phyloP scores from a whole-genome alignment of 805 yeast genomes.

The Starmerella khaoyaiensis region DNA sequence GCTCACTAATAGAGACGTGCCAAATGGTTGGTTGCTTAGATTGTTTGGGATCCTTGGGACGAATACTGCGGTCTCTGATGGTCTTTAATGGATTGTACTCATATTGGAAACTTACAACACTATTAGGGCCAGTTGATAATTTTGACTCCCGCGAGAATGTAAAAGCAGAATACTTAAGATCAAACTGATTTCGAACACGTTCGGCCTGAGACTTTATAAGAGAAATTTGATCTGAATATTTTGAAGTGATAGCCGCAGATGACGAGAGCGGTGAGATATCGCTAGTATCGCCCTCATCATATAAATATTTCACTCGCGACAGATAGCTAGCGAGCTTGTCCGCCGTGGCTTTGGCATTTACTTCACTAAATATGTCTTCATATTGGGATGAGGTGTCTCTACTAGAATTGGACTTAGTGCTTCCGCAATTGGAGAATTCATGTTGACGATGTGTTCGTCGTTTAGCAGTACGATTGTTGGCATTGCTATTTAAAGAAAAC shows the following conservation, averaged over 20 bases:
- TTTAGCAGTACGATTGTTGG: too few relatives aligned
- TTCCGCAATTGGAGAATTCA: too few relatives aligned
- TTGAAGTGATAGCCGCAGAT: background rate
- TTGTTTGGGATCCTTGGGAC: slow-evolving; percentile 5
- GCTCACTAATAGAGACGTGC: slow-evolving; percentile 16
- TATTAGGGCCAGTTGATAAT: background rate
- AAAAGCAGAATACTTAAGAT: slow-evolving; percentile 23
- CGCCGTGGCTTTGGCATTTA: background rate
- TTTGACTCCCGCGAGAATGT: slow-evolving; percentile 9
- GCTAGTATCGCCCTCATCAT: slow-evolving; percentile 12
- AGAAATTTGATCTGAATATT: slow-evolving; percentile 12
- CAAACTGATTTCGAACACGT: slow-evolving; percentile 25
- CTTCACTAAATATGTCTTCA: too few relatives aligned
- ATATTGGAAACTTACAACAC: background rate
- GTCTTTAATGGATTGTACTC: slow-evolving; percentile 67
- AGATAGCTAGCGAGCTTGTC: slow-evolving; percentile 12
- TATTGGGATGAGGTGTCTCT: too few relatives aligned
- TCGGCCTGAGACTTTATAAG: slow-evolving; percentile 20
- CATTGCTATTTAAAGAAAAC: too few relatives aligned
- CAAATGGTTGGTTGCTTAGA: slow-evolving; percentile 6
- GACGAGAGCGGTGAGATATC: slow-evolving; percentile 7
- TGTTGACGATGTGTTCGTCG: too few relatives aligned
- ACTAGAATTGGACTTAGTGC: too few relatives aligned
- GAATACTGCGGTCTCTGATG: slow-evolving; percentile 50
- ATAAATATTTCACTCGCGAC: slow-evolving; percentile 14